Percentiles rank a stretch among this genome's conserved stretches.
phyloP scores from a whole-genome alignment of 192 early-diverging fungal genomes.

The Coemansia sp. region DNA sequence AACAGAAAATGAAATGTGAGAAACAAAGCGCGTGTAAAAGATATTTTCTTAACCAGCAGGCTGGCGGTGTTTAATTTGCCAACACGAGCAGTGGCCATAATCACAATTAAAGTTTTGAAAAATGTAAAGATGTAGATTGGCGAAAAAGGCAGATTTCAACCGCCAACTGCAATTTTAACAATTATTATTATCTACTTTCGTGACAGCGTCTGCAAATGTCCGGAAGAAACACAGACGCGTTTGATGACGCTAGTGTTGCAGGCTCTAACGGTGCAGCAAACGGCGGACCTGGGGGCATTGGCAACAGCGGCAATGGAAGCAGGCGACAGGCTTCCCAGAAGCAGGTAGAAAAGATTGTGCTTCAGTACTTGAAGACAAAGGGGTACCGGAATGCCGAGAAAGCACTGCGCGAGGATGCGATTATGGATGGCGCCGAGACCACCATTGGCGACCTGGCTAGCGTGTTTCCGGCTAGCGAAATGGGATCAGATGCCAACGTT shows the following conservation, averaged over 20 bases:
- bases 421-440: conserved; percentile 33
- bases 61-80: not conserved
- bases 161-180: not conserved
- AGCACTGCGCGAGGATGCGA: conserved; percentile 63
- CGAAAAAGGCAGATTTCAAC: not conserved
- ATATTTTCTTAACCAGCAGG: not conserved
- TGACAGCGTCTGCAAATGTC: not conserved
- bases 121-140: not conserved
- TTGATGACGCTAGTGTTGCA: conserved; percentile 4
- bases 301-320: not conserved
- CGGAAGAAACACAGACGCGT: not conserved
- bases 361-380: conserved; percentile 64
- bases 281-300: not conserved
- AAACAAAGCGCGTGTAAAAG: not conserved
- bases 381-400: conserved; percentile 68
- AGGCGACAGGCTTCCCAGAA: conserved; percentile 34
- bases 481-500: conserved; percentile 56
- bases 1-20: not conserved
- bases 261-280: not conserved
- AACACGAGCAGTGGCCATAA: not conserved
- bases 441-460: conserved; percentile 50
- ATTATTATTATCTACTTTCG: not conserved
- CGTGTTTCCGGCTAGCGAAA: conserved; percentile 43
- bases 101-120: not conserved
- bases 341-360: conserved; percentile 59